Evolutionary conservation across 768 basidiomycete species (phyloP), one percentile per base, ranked within the genome.

Genomic region (Boletellus emodensis): DNA sequence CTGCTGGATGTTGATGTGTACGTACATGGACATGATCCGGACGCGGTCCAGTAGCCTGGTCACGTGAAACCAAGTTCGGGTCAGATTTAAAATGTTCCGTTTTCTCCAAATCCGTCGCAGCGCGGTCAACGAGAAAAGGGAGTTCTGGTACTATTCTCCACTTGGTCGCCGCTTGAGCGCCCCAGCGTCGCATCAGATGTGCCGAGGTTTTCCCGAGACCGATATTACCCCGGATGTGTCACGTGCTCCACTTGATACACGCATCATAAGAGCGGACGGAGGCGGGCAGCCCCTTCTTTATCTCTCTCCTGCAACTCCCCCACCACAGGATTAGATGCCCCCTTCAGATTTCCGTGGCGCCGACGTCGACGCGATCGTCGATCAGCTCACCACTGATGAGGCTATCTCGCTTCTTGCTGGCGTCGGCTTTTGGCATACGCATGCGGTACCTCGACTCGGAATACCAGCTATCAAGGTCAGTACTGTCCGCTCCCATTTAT

Each of bases 371-470:
- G 74, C 81, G 40, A 69, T 88, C 46, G 71, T 90, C 44, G 77
- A 81, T n/a, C 71, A 80, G 49, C 69, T 90, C 53, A 85, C 84
- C 2, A 82, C 78, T 0, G 87, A 88, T 34, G 89, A 90, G 60
- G 83, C 86, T 0, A 87, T 90, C 58, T 69, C 74, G 37, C 72
- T 91, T 22, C 85, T 78, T 6, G 84, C 84, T 2, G 88, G 87
- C 15, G 84, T 83, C 17, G 86, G 87, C 14, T 85, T 85, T 61
- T 90, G 87, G 89, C 79, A 85, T 58, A 89, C 88, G 0, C 78
- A 82, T 47, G 71, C 70, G 17, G 68, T 90, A 22, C 77, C 84
- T 17, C 72, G 87, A 8, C 72, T 89, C 2, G 82, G 84, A 2
- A 71, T 91, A 47, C 89, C 87, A 34, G 78, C 84, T 10, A 71